Evolutionary conservation across 345 rosid genomes (phyloP).

Genomic region (Aurinia saxatilis): DNA sequence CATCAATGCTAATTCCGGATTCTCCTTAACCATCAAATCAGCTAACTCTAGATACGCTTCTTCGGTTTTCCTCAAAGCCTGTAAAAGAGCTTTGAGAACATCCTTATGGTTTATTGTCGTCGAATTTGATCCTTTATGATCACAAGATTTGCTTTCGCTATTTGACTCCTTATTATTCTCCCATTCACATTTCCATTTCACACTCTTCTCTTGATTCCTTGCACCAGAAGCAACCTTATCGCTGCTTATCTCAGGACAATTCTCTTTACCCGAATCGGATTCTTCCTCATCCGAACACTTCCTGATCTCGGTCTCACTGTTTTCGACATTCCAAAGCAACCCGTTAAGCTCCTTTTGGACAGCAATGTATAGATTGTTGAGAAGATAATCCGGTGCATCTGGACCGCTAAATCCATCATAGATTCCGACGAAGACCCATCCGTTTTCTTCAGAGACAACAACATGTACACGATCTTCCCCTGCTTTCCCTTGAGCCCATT

Average conservation of each 20-base stretch:
- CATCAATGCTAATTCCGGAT: constrained; percentile 85
- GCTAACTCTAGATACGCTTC: constrained; percentile 56
- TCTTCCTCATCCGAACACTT: not conserved
- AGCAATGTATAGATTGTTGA: constrained; percentile 53
- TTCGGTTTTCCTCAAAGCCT: constrained; percentile 71
- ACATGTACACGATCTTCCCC: constrained; percentile 94
- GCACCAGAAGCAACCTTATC: constrained; percentile 13
- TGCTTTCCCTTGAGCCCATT: constrained; percentile 98
- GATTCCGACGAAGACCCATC: constrained; percentile 88
- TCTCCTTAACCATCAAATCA: constrained; percentile 61
- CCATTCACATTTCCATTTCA: constrained; percentile 31
- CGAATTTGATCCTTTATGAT: constrained; percentile 18
- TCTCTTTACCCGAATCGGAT: constrained; percentile 6
- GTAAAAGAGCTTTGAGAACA: constrained; percentile 58
- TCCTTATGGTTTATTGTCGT: constrained; percentile 39
- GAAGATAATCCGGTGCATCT: constrained; percentile 84
- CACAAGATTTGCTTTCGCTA: not conserved
- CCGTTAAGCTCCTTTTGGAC: constrained; percentile 71
- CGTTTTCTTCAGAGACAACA: constrained; percentile 75
- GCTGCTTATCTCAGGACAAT: not conserved
- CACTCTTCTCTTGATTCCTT: constrained; percentile 38
- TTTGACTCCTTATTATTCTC: not conserved
- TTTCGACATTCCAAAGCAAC: constrained; percentile 44
- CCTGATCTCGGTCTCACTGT: not conserved
- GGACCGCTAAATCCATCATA: constrained; percentile 95